These are phyloP conservation scores for Pseudogymnoascus sp. DNA, from an alignment of 2,329 filamentous ascomycete species.

Conservation along the genomic window DNA sequence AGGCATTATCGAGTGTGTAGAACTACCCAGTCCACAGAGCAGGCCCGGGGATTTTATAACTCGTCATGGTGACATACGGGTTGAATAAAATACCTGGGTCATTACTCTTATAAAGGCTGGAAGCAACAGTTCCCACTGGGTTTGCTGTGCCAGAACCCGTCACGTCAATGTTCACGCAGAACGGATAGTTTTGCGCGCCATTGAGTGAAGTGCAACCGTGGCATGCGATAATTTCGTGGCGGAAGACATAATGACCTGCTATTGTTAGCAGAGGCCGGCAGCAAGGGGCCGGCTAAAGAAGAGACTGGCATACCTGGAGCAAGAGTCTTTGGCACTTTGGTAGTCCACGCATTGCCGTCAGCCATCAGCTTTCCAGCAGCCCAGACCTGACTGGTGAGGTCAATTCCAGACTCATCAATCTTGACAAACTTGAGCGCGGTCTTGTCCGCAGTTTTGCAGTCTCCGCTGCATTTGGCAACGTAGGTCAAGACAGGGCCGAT, in stretches of 20 bases:
- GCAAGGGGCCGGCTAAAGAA: constrained; percentile 17
- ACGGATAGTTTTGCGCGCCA: constrained; percentile 39
- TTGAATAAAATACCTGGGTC: constrained; percentile 32
- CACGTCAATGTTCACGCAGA: constrained; percentile 38
- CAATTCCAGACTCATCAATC: constrained; percentile 7
- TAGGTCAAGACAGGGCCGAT: constrained; percentile 35
- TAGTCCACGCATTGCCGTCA: constrained; percentile 5
- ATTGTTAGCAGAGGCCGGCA: constrained; percentile 19
- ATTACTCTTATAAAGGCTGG: constrained; percentile 21
- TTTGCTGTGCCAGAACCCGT: constrained; percentile 30
- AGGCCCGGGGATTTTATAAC: constrained; percentile 23
- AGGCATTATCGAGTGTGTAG: constrained; percentile 16
- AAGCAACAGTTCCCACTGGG: constrained; percentile 24
- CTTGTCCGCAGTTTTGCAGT: constrained; percentile 37
- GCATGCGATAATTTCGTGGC: constrained; percentile 41
- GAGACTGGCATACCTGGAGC: not conserved
- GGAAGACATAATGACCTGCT: constrained; percentile 34
- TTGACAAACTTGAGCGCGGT: constrained; percentile 21
- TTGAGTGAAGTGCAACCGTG: constrained; percentile 32
- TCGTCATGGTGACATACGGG: constrained; percentile 21
- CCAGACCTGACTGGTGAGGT: constrained; percentile 2
- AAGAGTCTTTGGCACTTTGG: not conserved
- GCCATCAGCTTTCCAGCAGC: constrained; percentile 4
- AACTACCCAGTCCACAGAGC: constrained; percentile 20
- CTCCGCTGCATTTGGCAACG: constrained; percentile 32